Percentiles rank a stretch among this genome's conserved stretches.
Evolutionary conservation across 805 yeast species (phyloP).

Genomic region (Wickerhamiella cacticola): DNA sequence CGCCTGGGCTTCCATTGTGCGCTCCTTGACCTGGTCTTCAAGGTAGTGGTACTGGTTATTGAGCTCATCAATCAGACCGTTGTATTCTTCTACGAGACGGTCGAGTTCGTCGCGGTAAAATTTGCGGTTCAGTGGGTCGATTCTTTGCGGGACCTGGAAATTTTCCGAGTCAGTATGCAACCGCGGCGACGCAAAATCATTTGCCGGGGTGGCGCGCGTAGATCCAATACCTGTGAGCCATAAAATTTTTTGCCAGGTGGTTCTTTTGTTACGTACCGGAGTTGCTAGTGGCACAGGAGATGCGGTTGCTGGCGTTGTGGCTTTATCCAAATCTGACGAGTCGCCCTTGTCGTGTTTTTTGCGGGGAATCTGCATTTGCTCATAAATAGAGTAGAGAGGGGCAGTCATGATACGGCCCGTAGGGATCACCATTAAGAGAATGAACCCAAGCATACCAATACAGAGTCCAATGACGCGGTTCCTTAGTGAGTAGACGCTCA

Average conservation of each 20-base stretch:
- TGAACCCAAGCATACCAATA: constrained; percentile 18
- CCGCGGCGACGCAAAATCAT: neutral
- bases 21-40: constrained; percentile 75
- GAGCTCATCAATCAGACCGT: constrained; percentile 79
- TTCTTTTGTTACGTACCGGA: neutral
- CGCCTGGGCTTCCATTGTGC: constrained; percentile 77
- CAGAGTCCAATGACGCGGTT: constrained; percentile 18
- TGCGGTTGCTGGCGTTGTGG: no score
- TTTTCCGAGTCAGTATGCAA: neutral
- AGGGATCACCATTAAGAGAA: constrained; percentile 15
- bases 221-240: constrained; percentile 4
- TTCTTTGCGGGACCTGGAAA: constrained; percentile 19
- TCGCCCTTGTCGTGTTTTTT: neutral
- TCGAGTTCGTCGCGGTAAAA: constrained; percentile 58
- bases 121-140: constrained; percentile 17
- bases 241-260: neutral
- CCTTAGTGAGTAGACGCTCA: constrained; percentile 12
- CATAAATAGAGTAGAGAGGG: constrained; percentile 19
- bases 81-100: constrained; percentile 78
- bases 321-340: neutral
- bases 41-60: constrained; percentile 71
- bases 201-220: neutral
- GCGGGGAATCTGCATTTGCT: constrained; percentile 17
- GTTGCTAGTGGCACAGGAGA: neutral
- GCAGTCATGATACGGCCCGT: constrained; percentile 17